Evolutionary conservation across 331 rosid genomes (phyloP).

Genomic region (Ulmus americana): DNA sequence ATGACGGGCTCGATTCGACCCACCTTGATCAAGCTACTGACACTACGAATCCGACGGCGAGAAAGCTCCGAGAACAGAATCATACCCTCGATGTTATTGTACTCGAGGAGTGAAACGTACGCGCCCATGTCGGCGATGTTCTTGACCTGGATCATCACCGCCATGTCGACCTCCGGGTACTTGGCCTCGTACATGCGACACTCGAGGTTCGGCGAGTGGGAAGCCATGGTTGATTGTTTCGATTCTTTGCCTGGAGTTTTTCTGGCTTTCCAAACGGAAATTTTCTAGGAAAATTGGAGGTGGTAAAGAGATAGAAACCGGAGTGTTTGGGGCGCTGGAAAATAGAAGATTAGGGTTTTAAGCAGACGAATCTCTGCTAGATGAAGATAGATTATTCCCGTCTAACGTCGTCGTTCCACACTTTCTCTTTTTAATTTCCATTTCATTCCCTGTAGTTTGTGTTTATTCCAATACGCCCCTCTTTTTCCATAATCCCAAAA

Average conservation of each 20-base stretch:
- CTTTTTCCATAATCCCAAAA: too few species aligned
- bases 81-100: constrained; percentile 97
- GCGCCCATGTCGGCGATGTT: constrained; percentile 97
- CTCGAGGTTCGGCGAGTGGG: constrained; percentile 61
- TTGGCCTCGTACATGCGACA: constrained; percentile 91
- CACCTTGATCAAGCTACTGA: constrained; percentile 77
- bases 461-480: too few species aligned
- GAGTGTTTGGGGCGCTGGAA: constrained; percentile 1
- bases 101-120: constrained; percentile 85
- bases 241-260: not conserved
- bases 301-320: not conserved
- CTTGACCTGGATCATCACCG: constrained; percentile 95
- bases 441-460: too few species aligned
- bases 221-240: constrained; percentile 35
- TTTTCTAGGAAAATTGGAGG: not conserved
- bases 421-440: not conserved
- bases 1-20: constrained; percentile 95
- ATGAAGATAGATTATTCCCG: not conserved
- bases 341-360: constrained; percentile 16
- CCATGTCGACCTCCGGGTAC: constrained; percentile 97
- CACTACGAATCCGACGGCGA: constrained; percentile 94
- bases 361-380: not conserved
- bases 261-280: not conserved
- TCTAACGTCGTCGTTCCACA: not conserved
- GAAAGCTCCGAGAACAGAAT: constrained; percentile 91